phyloP scores from a whole-genome alignment of 2,329 filamentous ascomycete species.

The Colletotrichum lini region DNA sequence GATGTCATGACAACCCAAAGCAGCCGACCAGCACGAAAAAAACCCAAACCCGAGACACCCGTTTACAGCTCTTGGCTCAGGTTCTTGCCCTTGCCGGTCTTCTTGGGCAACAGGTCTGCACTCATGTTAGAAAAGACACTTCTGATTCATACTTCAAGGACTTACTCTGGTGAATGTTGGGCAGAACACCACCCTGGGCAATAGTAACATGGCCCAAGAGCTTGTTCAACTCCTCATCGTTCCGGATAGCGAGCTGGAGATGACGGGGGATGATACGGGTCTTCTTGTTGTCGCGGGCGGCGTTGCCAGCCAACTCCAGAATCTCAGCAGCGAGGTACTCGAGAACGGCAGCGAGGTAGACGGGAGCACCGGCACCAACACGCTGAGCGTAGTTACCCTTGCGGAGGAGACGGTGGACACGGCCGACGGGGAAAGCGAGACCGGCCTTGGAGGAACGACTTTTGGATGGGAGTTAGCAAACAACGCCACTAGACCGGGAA shows the following conservation, averaged over 20 bases:
- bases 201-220: slow-evolving; percentile 96
- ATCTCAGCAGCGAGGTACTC: slow-evolving; percentile 99
- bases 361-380: slow-evolving; percentile 97
- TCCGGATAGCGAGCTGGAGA: slow-evolving; percentile 98
- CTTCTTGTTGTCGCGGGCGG: slow-evolving; percentile 99
- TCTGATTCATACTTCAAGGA: slow-evolving; percentile 45
- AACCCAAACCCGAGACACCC: slow-evolving; percentile 63
- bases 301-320: slow-evolving; percentile 98
- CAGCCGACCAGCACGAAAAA: slow-evolving; percentile 72
- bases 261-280: slow-evolving; percentile 99
- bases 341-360: slow-evolving; percentile 96
- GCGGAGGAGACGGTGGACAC: slow-evolving; percentile 98
- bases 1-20: slow-evolving; percentile 86
- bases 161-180: slow-evolving; percentile 98
- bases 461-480: slow-evolving; percentile 55
- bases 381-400: slow-evolving; percentile 99
- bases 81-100: slow-evolving; percentile 97
- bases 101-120: slow-evolving; percentile 97
- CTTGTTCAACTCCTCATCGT: slow-evolving; percentile 99
- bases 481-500: background rate
- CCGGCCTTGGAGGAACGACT: slow-evolving; percentile 99
- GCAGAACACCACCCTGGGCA: slow-evolving; percentile 95
- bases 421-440: slow-evolving; percentile 98
- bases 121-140: slow-evolving; percentile 54
- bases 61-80: slow-evolving; percentile 94